Evolutionary conservation across 2,329 filamentous ascomycete species (phyloP), one percentile per base, ranked within the genome.

Genomic region (Verticillium albo-atrum): DNA sequence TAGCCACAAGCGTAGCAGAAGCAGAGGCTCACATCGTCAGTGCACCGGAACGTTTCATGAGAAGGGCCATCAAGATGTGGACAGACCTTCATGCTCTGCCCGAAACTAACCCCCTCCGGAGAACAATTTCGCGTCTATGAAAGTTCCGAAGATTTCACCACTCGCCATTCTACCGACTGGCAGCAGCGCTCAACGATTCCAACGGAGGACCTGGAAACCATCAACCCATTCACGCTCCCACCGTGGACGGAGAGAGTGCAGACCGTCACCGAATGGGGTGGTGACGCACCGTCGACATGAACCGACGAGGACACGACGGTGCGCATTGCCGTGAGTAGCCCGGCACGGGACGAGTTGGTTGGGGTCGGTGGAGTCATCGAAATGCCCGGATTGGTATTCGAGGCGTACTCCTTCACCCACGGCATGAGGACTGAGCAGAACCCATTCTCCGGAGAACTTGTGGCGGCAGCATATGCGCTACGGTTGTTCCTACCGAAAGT

Each of bases 1-100:
- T 67, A 7, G 62, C 63, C 35, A 64, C 58, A 50, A 62, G 47
- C 35, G 58, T 66, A 27, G 62, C 62, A 25, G 60, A 67, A 59
- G 64, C 64, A 25, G 60, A 66, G 55, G 63, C 64, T 12, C 42
- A 62, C 53, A 66, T 67, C 34, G 56, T 51, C 14, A 64, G 54
- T 20, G 58, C 35, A 28, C 47, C 61, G 6, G 61, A 66, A 34
- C 58, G 61, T n/a, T 61, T 62, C 51, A 65, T 30, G 62, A 65
- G 58, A 35, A 55, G 59, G 28, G 61, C 57, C 2, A 59, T 57
- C 9, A 58, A 61, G 37, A 20, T 58, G 20, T 59, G 56, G 56
- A 53, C 34, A 32, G 50, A 59, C 53, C 53, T 56, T 25, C 52
- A 56, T 30, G 50, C 58, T 34, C 53, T 59, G 51, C 53, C 58